These are phyloP conservation scores for Kuraishia floccosa DNA, from an alignment of 805 yeast species.

Conservation along the genomic window DNA sequence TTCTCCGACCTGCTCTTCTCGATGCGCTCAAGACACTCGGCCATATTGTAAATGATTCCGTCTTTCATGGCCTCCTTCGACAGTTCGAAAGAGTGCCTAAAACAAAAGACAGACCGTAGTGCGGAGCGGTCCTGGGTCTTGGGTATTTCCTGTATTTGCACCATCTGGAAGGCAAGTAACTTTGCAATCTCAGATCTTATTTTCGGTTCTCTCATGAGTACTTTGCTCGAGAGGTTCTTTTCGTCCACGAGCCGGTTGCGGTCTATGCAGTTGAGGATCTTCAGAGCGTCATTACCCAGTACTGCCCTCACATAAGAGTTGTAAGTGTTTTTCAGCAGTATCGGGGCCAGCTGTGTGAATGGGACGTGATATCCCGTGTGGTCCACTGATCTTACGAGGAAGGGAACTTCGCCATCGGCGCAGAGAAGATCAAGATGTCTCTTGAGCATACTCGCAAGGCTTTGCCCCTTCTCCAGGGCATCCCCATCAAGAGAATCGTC, in stretches of 20 bases:
- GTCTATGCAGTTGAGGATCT: conserved; percentile 71
- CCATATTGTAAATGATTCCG: conserved; percentile 41
- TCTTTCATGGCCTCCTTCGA: conserved; percentile 23
- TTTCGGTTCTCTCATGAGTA: conserved; percentile 66
- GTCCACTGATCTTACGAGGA: too few relatives aligned
- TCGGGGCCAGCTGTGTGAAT: conserved; percentile 34
- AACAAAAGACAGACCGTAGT: conserved; percentile 73
- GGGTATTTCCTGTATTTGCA: conserved; percentile 91
- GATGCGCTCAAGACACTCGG: conserved; percentile 35
- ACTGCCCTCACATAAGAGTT: conserved; percentile 50
- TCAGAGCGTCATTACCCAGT: conserved; percentile 54
- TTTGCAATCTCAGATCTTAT: conserved; percentile 63
- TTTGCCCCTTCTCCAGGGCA: not conserved
- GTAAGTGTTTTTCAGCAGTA: conserved; percentile 35
- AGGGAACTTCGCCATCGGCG: conserved; percentile 37
- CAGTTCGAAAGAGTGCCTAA: conserved; percentile 43
- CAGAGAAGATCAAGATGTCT: conserved; percentile 64
- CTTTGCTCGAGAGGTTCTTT: conserved; percentile 63
- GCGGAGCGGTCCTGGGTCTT: conserved; percentile 88
- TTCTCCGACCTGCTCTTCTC: conserved; percentile 47
- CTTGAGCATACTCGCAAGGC: too few relatives aligned
- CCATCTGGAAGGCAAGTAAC: conserved; percentile 54
- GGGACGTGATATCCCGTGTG: conserved; percentile 68
- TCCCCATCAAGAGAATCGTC: conserved; percentile 3
- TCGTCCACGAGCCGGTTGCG: conserved; percentile 70